Evolutionary conservation across 176 grass and related monocot species (phyloP).

Genomic region (Cenchrus purpureus): DNA sequence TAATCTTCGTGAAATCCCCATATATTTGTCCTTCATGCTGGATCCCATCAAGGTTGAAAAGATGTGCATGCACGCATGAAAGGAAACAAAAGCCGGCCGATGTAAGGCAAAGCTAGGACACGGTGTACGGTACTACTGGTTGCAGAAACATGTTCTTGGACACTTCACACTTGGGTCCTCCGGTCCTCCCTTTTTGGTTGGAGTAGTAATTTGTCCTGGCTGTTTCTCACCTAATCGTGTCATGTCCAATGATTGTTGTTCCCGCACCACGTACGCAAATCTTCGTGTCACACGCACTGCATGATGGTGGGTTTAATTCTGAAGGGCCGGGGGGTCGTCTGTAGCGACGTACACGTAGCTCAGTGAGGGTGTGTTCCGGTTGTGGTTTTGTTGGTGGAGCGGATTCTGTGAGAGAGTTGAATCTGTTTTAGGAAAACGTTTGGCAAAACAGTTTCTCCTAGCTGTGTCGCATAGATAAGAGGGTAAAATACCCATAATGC

Average conservation of each 20-base stretch:
- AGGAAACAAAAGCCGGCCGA: constrained; percentile 9
- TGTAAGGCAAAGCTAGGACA: constrained; percentile 15
- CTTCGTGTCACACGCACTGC: neutral
- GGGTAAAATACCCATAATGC: too few relatives aligned
- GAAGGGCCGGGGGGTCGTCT: neutral
- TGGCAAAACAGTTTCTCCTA: too few relatives aligned
- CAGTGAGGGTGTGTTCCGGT: too few relatives aligned
- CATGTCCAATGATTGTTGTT: constrained; percentile 46
- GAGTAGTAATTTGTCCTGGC: neutral
- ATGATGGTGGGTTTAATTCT: neutral
- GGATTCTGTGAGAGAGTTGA: too few relatives aligned
- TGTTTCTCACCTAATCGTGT: constrained; percentile 33
- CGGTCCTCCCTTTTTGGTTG: too few relatives aligned
- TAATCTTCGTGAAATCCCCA: constrained; percentile 46
- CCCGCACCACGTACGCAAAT: neutral
- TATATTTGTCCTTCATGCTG: constrained; percentile 9
- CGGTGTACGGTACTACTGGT: neutral
- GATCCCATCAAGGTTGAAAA: constrained; percentile 48
- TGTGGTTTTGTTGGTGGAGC: too few relatives aligned
- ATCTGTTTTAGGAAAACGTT: too few relatives aligned
- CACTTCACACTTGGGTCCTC: constrained; percentile 25
- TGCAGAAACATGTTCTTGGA: neutral
- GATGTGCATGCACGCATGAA: constrained; percentile 31
- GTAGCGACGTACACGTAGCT: neutral
- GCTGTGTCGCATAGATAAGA: too few relatives aligned